Evolutionary conservation across 257 asterid genomes (phyloP), one percentile per base, ranked within the genome.

Genomic region (Capsicum rhomboideum): DNA sequence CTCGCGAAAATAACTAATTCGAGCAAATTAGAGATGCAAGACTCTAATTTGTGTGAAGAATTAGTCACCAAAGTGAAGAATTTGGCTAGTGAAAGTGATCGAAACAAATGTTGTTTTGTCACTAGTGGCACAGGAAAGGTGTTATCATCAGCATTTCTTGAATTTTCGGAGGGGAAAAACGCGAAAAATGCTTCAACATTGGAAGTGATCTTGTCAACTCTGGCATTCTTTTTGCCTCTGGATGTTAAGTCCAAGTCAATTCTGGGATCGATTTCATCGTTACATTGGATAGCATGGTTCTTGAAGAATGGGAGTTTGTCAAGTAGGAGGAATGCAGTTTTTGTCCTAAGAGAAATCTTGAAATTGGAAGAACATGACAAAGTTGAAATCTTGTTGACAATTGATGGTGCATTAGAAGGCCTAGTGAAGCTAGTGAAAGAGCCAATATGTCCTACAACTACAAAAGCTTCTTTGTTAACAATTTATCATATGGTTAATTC

Each of bases 361-460:
- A 23, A 37, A n/a, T 17, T 88, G 6, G 81, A 42, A 9, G 69
- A 82, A 59, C 46, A 82, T 6, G 10, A 54, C 1, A 82, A 56
- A 26, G 78, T 86, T 55, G 63, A 79, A 11, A 78, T 37, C 0
- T 8, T 90, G 63, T 10, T 72, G 4, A 34, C 67, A 55, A 91
- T 82, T 4, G 89, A 86, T 44, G 91, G 89, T 8, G 80, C 81
- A 11, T 52, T 87, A 10, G 91, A 91, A 52, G 92, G 88, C 11
- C n/a, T 90, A 44, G 69, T 90, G 46, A 87, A 85, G 83, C n/a
- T 89, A 13, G 69, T 91, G 49, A 86, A 89, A 82, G 91, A 88
- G 78, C 92, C 92, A 13, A 91, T 88, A 21, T 84, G 91, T 69
- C 92, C 92, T 6, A 84, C 84, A 0, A 83, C 93, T 7, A 91